These are phyloP conservation scores for Alternaria gansuensis DNA, from an alignment of 2,329 filamentous ascomycete genomes.

Conservation along the genomic window DNA sequence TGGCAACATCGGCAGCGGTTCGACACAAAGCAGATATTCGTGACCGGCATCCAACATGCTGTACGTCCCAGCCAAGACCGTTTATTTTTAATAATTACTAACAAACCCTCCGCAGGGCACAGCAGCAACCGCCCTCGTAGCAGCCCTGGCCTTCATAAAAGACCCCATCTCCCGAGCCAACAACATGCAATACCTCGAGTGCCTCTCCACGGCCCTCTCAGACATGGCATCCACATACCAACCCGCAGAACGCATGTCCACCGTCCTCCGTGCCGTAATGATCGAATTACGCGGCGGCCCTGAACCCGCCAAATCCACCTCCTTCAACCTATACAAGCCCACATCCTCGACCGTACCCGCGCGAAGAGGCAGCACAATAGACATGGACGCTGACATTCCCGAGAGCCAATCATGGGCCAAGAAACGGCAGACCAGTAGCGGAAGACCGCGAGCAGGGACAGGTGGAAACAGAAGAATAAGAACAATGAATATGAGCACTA, in stretches of 20 bases:
- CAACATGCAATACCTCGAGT: constrained; percentile 63
- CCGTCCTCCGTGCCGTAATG: constrained; percentile 63
- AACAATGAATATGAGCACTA: constrained; percentile 15
- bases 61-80: constrained; percentile 28
- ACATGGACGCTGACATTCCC: constrained; percentile 28
- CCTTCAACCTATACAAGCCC: constrained; percentile 40
- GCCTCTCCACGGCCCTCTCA: constrained; percentile 60
- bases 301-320: constrained; percentile 16
- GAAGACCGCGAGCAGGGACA: constrained; percentile 32
- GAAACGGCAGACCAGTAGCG: constrained; percentile 38
- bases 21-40: constrained; percentile 61
- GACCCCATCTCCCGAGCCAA: constrained; percentile 52
- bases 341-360: constrained; percentile 41
- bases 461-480: constrained; percentile 4
- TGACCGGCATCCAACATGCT: constrained; percentile 63
- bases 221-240: constrained; percentile 65
- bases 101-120: constrained; percentile 54
- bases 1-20: constrained; percentile 65
- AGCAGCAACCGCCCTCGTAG: constrained; percentile 64
- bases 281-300: constrained; percentile 54
- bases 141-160: constrained; percentile 55
- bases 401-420: constrained; percentile 27
- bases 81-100: background rate
- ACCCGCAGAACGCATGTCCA: constrained; percentile 64
- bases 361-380: constrained; percentile 39